These are phyloP conservation scores for Furcasterigmium sp. DNA, from an alignment of 2,329 filamentous ascomycete species.

Conservation along the genomic window DNA sequence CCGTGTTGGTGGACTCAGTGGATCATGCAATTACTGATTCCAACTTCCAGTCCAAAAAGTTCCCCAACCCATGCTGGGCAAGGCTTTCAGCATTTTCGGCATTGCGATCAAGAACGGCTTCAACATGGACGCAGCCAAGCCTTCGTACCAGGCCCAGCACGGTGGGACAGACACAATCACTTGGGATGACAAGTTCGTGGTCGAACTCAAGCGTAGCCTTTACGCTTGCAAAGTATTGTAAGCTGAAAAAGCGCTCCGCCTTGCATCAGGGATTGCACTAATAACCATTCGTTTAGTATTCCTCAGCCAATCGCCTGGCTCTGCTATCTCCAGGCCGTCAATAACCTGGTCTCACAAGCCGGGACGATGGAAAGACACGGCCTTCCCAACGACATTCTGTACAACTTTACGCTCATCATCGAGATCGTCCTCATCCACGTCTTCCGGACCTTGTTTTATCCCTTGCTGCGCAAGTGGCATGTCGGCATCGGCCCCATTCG, in stretches of 20 bases:
- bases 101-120: background rate
- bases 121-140: conserved; percentile 59
- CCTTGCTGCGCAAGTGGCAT: conserved; percentile 35
- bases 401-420: conserved; percentile 47
- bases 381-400: conserved; percentile 50
- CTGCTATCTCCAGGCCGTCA: conserved; percentile 40
- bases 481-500: conserved; percentile 56
- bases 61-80: conserved; percentile 18
- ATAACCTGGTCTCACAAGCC: conserved; percentile 50
- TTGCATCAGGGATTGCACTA: too few species aligned
- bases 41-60: conserved; percentile 8
- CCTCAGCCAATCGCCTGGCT: too few species aligned
- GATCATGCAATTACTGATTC: background rate
- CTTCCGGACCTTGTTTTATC: conserved; percentile 47
- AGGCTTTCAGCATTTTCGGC: conserved; percentile 40
- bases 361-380: conserved; percentile 46
- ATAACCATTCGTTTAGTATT: too few species aligned
- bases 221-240: conserved; percentile 69
- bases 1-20: background rate
- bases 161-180: conserved; percentile 34
- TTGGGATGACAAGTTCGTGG: conserved; percentile 68
- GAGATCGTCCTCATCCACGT: conserved; percentile 50
- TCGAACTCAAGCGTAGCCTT: conserved; percentile 61
- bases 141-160: conserved; percentile 53
- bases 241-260: too few species aligned